These are phyloP conservation scores for Barnettozyma vustinii DNA, from an alignment of 805 yeast genomes.

Conservation along the genomic window DNA sequence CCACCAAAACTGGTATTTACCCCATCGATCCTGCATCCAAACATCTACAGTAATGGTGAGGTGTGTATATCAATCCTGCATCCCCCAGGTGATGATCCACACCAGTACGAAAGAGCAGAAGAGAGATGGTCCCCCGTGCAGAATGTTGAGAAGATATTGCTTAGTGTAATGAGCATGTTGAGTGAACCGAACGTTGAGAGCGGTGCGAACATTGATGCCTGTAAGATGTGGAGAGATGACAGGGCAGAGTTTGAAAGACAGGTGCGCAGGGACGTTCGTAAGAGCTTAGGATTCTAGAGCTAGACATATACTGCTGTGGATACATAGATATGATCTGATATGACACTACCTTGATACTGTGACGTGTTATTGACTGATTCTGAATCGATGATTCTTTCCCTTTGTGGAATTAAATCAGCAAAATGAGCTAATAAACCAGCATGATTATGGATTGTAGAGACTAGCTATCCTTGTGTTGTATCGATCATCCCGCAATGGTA, in stretches of 20 bases:
- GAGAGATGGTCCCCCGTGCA: constrained; percentile 99
- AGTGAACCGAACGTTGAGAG: constrained; percentile 96
- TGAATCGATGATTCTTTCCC: not conserved
- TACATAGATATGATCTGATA: not conserved
- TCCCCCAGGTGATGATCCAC: constrained; percentile 96
- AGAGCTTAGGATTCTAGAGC: constrained; percentile 58
- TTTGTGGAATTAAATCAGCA: not conserved
- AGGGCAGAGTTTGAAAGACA: constrained; percentile 58
- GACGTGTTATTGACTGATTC: not conserved
- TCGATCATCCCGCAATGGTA: too few relatives aligned
- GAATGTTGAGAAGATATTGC: constrained; percentile 90
- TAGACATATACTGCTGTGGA: not conserved
- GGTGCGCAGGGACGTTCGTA: constrained; percentile 63
- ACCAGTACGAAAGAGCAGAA: constrained; percentile 90
- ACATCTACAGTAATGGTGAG: constrained; percentile 88
- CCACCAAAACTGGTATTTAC: constrained; percentile 75
- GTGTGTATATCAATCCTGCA: constrained; percentile 95
- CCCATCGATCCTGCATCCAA: constrained; percentile 88
- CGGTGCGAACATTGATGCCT: constrained; percentile 82
- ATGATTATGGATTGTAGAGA: not conserved
- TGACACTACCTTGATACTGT: not conserved
- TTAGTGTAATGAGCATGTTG: constrained; percentile 92
- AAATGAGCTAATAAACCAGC: not conserved
- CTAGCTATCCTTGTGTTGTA: too few relatives aligned
- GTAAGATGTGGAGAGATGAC: constrained; percentile 87